Conservation (phyloP, 257 asterid genomes). For the Cruciata laevipes region DNA sequence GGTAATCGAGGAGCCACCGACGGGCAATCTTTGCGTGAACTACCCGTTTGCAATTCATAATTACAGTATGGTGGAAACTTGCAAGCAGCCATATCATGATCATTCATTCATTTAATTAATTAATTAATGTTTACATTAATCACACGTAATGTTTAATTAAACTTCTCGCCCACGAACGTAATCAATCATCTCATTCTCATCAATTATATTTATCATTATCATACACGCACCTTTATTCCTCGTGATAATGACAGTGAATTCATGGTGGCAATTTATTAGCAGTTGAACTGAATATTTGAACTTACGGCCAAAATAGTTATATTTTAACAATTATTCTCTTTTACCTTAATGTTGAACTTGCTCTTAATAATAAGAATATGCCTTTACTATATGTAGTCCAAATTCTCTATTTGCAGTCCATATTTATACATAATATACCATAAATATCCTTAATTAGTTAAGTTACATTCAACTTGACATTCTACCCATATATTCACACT, state of each 20-base stretch:
- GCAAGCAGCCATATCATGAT: background rate
- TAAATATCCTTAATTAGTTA: no score
- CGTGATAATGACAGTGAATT: background rate
- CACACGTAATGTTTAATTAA: slow-evolving; percentile 1
- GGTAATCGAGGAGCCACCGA: background rate
- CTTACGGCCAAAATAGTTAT: no score
- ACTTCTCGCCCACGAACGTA: background rate
- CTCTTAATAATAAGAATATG: no score
- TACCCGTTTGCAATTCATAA: background rate
- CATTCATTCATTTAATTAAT: background rate
- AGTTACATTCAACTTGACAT: no score
- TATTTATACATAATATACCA: no score
- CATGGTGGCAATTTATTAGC: background rate
- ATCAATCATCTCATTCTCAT: background rate
- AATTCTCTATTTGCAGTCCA: no score
- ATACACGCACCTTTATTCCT: background rate
- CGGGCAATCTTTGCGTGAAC: slow-evolving; percentile 3
- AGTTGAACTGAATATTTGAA: no score
- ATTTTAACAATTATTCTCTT: no score
- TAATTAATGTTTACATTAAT: background rate
- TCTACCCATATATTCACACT: no score
- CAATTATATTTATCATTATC: background rate
- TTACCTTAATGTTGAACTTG: no score
- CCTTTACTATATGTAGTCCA: no score
- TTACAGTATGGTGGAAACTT: background rate